phyloP scores from a whole-genome alignment of 371 early-diverging fungal species.

The Globomyces sp. region DNA sequence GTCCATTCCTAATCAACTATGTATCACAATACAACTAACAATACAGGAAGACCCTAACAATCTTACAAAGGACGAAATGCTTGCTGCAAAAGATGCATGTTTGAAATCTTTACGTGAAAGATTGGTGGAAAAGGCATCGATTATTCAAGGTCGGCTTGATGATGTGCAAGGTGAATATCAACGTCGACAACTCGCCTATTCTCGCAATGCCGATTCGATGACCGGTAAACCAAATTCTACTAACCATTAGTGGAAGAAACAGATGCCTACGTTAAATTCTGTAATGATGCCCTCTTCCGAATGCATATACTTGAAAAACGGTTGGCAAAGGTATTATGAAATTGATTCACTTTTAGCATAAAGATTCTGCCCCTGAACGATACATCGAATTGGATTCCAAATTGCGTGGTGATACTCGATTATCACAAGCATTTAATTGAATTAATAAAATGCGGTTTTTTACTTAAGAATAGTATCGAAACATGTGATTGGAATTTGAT shows the following conservation, averaged over 20 bases:
- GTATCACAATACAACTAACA: constrained; percentile 23
- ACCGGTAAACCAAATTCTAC: constrained; percentile 15
- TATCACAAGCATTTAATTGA: constrained; percentile 28
- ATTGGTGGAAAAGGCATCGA: constrained; percentile 53
- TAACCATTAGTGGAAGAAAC: constrained; percentile 41
- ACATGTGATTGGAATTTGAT: too few species aligned
- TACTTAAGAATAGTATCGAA: too few species aligned
- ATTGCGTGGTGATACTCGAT: constrained; percentile 43
- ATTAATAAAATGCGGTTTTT: not conserved
- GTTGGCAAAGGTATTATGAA: constrained; percentile 41
- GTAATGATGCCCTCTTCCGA: constrained; percentile 55
- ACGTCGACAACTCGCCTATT: constrained; percentile 48
- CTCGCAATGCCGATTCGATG: constrained; percentile 52
- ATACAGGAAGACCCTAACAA: constrained; percentile 33
- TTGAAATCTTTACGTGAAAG: constrained; percentile 50
- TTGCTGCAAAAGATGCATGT: constrained; percentile 47
- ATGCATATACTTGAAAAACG: constrained; percentile 58
- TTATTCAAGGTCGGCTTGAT: constrained; percentile 56
- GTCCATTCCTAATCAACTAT: constrained; percentile 56
- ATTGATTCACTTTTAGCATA: constrained; percentile 40
- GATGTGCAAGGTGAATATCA: constrained; percentile 54
- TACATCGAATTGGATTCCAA: constrained; percentile 50
- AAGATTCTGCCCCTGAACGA: constrained; percentile 53
- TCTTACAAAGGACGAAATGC: constrained; percentile 45
- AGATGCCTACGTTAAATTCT: constrained; percentile 51